A percentile compares a stretch with the other conserved stretches of the same genome.
phyloP scores from a whole-genome alignment of 768 basidiomycete genomes.

The Mycena galopus region DNA sequence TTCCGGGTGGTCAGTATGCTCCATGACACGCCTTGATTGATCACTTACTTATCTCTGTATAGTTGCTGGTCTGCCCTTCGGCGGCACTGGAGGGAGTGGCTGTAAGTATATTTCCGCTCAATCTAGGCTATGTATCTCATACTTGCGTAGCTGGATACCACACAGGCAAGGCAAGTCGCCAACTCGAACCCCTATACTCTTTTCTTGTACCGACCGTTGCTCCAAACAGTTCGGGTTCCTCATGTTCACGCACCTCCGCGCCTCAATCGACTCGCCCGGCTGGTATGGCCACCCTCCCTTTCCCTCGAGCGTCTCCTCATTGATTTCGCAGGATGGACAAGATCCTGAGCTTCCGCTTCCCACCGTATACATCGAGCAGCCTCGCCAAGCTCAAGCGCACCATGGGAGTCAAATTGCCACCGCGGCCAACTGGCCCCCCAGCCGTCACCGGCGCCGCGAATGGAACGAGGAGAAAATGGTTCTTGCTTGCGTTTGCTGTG shows the following conservation, averaged over 20 bases:
- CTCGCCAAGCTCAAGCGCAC: slow-evolving; percentile 46
- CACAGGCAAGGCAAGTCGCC: slow-evolving; percentile 65
- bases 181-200: not conserved
- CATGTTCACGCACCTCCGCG: slow-evolving; percentile 80
- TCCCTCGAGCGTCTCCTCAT: slow-evolving; percentile 50
- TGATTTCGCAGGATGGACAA: slow-evolving; percentile 58
- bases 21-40: not conserved
- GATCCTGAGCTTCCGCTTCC: slow-evolving; percentile 66
- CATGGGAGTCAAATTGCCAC: slow-evolving; percentile 52
- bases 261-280: slow-evolving; percentile 70
- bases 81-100: slow-evolving; percentile 80
- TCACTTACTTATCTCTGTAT: not conserved
- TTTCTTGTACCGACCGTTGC: not conserved
- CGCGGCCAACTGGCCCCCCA: slow-evolving; percentile 61
- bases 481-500: slow-evolving; percentile 59
- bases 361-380: slow-evolving; percentile 66
- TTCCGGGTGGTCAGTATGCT: slow-evolving; percentile 61
- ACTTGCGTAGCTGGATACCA: slow-evolving; percentile 70
- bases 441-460: slow-evolving; percentile 32
- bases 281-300: slow-evolving; percentile 53
- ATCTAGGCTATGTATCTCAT: not conserved
- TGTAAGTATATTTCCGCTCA: slow-evolving; percentile 57
- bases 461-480: slow-evolving; percentile 58
- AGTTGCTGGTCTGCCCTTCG: slow-evolving; percentile 79
- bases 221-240: slow-evolving; percentile 67